phyloP scores from a whole-genome alignment of 2,329 filamentous ascomycete species.

The Lasiodiplodia sp. region DNA sequence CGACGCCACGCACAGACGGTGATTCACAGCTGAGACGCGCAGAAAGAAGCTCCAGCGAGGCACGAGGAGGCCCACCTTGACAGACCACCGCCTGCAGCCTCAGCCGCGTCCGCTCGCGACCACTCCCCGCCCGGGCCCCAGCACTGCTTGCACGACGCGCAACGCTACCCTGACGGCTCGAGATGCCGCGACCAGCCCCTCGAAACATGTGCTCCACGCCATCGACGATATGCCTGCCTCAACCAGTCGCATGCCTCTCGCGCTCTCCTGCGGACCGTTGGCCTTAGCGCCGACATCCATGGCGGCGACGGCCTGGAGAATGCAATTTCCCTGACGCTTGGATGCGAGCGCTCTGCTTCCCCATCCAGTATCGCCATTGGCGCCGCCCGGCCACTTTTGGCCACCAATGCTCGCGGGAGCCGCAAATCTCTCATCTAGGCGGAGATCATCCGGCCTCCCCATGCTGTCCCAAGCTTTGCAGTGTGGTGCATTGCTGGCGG shows the following conservation, averaged over 20 bases:
- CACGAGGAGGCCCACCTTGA: slow-evolving; percentile 16
- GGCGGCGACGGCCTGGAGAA: slow-evolving; percentile 14
- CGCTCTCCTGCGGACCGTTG: slow-evolving; percentile 24
- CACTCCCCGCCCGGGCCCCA: neutral
- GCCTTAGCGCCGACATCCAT: slow-evolving; percentile 22
- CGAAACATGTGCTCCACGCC: neutral
- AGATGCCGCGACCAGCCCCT: neutral
- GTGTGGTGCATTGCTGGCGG: slow-evolving; percentile 24
- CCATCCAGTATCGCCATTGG: slow-evolving; percentile 25
- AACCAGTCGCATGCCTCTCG: slow-evolving; percentile 14
- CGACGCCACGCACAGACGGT: slow-evolving; percentile 16
- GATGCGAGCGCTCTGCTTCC: slow-evolving; percentile 22
- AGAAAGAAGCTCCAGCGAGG: neutral
- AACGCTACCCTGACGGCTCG: slow-evolving; percentile 18
- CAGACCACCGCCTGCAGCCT: slow-evolving; percentile 13
- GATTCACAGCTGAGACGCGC: slow-evolving; percentile 15
- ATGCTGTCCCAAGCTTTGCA: slow-evolving; percentile 25
- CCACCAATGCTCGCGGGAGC: slow-evolving; percentile 16
- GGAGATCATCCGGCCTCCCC: slow-evolving; percentile 25
- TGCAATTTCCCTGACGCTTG: slow-evolving; percentile 30
- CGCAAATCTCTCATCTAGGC: slow-evolving; percentile 24
- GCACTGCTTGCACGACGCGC: neutral
- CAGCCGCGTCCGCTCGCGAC: neutral
- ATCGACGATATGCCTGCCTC: slow-evolving; percentile 12
- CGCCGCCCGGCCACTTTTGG: slow-evolving; percentile 10